A percentile compares a stretch with the other conserved stretches of the same genome.
phyloP scores from a whole-genome alignment of 331 rosid species.

The Malus hybrid region DNA sequence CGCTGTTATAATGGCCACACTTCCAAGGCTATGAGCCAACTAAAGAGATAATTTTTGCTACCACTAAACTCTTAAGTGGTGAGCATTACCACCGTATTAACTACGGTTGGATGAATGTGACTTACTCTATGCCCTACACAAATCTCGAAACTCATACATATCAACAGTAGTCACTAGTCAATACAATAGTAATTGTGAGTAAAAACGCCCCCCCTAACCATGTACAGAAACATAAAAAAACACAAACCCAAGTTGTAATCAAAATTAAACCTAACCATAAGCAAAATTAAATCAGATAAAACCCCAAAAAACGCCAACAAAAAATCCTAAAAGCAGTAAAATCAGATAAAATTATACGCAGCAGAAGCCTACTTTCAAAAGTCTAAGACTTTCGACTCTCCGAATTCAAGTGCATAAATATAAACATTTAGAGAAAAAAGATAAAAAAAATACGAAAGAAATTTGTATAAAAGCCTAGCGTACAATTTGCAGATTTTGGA shows the following conservation, averaged over 20 bases:
- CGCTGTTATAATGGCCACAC: neutral
- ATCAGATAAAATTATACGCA: neutral
- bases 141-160: neutral
- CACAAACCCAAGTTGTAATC: neutral
- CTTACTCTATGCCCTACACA: neutral
- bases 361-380: too few species aligned
- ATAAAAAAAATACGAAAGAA: neutral
- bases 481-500: constrained; percentile 81
- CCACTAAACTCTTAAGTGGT: neutral
- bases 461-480: neutral
- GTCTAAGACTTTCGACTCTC: neutral
- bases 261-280: neutral
- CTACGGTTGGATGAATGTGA: neutral
- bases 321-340: neutral
- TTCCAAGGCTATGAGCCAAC: neutral
- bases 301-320: neutral
- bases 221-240: neutral
- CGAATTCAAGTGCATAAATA: neutral
- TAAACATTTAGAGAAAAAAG: neutral
- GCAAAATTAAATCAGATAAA: neutral
- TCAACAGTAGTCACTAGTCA: neutral
- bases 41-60: too few species aligned
- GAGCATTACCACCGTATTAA: neutral
- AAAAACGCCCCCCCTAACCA: neutral
- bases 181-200: neutral